Conservation (phyloP, 2,329 filamentous ascomycete genomes). For the Trichoderma gracile region DNA sequence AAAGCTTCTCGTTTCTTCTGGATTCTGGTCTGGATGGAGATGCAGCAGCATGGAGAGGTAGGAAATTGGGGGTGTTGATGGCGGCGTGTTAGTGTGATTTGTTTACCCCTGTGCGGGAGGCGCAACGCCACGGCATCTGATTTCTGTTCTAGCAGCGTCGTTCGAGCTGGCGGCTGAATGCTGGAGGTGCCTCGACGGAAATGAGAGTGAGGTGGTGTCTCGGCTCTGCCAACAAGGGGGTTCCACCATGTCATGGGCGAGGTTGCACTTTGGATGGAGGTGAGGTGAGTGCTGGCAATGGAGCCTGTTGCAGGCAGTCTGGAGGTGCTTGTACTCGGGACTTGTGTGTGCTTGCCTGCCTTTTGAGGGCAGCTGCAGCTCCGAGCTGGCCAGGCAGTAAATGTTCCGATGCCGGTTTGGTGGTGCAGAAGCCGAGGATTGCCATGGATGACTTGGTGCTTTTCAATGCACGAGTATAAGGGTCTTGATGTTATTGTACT, state of each 20-base stretch:
- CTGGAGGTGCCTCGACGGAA: neutral
- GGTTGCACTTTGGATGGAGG: conserved; percentile 7
- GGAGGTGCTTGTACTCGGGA: neutral
- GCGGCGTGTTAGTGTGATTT: neutral
- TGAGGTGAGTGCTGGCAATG: neutral
- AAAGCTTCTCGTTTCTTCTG: neutral
- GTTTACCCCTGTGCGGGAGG: conserved; percentile 15
- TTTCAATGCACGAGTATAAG: too few relatives aligned
- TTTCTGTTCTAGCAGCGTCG: neutral
- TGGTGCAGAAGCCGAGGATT: neutral
- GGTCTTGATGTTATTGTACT: too few relatives aligned
- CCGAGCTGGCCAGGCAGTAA: neutral
- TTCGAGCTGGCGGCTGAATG: neutral
- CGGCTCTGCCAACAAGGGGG: neutral
- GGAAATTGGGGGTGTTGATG: neutral
- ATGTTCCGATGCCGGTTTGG: conserved; percentile 3
- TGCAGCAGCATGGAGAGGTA: too few relatives aligned
- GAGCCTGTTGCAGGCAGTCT: neutral
- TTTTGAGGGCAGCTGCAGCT: conserved; percentile 16
- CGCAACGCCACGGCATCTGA: conserved; percentile 15
- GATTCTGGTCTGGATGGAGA: neutral
- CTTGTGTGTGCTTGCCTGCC: neutral
- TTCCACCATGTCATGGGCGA: neutral
- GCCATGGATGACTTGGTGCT: too few relatives aligned
- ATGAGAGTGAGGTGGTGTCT: conserved; percentile 24